Base-by-base conservation (phyloP, 129 eudicot genomes). In the Smallanthus sonchifolius region DNA sequence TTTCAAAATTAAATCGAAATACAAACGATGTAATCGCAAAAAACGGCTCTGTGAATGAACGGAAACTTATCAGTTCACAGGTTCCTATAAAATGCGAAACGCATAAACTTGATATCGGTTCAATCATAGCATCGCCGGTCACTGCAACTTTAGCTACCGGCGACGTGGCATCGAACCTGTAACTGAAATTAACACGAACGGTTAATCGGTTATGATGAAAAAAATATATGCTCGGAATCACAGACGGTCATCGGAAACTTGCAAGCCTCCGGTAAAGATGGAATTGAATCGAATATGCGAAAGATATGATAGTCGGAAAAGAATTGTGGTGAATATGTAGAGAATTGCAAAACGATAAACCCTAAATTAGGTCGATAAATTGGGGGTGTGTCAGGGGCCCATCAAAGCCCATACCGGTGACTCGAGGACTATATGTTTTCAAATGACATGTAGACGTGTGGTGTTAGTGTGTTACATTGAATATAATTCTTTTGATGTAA, bases 121-220 rank as follows among this genome's bases (percentile, higher is more conserved):
- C 95, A 49, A 91, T 86, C 89, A 70, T 82, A 87, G 89, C 97
- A 91, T 80, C 87, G 80, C 79, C 83, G 84, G 88, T 84, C 95
- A 91, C 11, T 34, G 95, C 92, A 9, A 56, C 44, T 75, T 20
- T 34, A 9, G 86, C 92, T 91, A 84, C 91, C 84, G 84, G 78
- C 82, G 85, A 88, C 92, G 97, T 91, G 95, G 97, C 97, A 85
- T 88, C 86, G 79, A 72, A 91, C 97, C 94, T 42, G 5, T 15
- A 4, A n/a, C 9, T 16, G 17, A 52, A 6, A 51, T 45, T 45
- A n/a, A 44, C 4, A 45, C 3, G 24, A 51, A 6, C 2, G 4
- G 45, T 7, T 42, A 8, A 3, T n/a, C 9, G 45, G 10, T 9
- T 42, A 11, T 42, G 45, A 7, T 10, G 9, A 9, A 24, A 24